phyloP scores from a whole-genome alignment of 192 early-diverging fungal genomes.

The Umbelopsis vinacea region DNA sequence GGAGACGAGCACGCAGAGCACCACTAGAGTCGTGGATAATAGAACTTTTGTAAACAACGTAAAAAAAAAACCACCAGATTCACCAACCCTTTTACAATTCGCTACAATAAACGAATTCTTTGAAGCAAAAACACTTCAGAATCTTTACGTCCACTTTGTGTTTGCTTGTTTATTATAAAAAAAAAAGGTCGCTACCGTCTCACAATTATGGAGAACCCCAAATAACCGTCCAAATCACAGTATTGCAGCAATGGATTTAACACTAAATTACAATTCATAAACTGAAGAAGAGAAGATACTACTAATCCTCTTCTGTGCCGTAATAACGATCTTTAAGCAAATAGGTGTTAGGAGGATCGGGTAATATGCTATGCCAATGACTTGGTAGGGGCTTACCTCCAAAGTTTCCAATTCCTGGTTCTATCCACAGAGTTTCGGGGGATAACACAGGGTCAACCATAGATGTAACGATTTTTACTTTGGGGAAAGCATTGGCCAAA shows the following conservation, averaged over 20 bases:
- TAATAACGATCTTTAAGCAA: slow-evolving; percentile 55
- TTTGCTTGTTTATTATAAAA: neutral
- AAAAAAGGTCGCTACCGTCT: neutral
- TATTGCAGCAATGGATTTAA: neutral
- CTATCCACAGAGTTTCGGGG: slow-evolving; percentile 69
- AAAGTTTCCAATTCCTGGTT: slow-evolving; percentile 91
- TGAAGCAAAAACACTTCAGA: neutral
- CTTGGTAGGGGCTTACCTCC: slow-evolving; percentile 45
- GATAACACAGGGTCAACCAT: slow-evolving; percentile 76
- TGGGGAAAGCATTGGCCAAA: slow-evolving; percentile 82
- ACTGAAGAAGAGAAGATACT: neutral
- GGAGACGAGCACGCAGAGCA: slow-evolving; percentile 52
- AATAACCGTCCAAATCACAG: neutral
- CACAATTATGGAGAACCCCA: neutral
- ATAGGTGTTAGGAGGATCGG: neutral
- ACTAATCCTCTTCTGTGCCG: slow-evolving; percentile 53
- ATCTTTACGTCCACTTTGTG: neutral
- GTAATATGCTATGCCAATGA: neutral
- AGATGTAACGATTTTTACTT: slow-evolving; percentile 78
- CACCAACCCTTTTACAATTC: slow-evolving; percentile 6
- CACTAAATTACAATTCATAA: neutral
- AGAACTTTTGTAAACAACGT: slow-evolving; percentile 23
- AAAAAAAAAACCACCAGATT: slow-evolving; percentile 22
- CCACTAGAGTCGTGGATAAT: slow-evolving; percentile 22
- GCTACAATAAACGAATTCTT: slow-evolving; percentile 18